Percentiles rank a stretch among this genome's conserved stretches.
Conservation (phyloP, 306 rosid species). For the Malus fusca region DNA sequence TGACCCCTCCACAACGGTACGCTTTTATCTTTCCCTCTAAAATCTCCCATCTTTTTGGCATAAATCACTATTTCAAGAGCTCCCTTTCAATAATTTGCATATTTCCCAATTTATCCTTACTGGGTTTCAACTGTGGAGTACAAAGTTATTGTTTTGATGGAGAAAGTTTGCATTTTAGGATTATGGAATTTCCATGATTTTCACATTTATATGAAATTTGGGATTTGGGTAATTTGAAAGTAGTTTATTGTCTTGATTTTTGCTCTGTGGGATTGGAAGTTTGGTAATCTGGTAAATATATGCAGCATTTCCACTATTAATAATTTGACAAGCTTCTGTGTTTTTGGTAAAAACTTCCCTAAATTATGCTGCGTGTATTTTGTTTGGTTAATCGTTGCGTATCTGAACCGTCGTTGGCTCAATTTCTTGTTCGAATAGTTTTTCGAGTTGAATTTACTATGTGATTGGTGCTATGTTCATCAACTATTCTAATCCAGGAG, state of each 20-base stretch:
- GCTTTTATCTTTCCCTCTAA: neutral
- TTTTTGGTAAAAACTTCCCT: no score
- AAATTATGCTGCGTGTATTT: neutral
- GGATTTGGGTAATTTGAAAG: neutral
- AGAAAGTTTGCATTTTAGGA: neutral
- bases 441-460: neutral
- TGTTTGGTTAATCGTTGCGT: neutral
- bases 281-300: no score
- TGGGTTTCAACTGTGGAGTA: neutral
- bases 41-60: neutral
- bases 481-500: conserved; percentile 25
- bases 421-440: neutral
- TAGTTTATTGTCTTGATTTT: neutral
- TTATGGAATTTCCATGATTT: neutral
- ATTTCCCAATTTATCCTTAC: neutral
- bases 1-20: conserved; percentile 46
- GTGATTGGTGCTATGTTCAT: neutral
- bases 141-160: neutral
- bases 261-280: neutral
- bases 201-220: neutral
- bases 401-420: neutral
- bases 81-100: neutral
- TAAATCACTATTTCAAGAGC: neutral
- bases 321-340: no score
- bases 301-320: no score